A percentile compares a stretch with the other conserved stretches of the same genome.
Conservation (phyloP, 2,329 filamentous ascomycete species). For the Fusarium sp. region DNA sequence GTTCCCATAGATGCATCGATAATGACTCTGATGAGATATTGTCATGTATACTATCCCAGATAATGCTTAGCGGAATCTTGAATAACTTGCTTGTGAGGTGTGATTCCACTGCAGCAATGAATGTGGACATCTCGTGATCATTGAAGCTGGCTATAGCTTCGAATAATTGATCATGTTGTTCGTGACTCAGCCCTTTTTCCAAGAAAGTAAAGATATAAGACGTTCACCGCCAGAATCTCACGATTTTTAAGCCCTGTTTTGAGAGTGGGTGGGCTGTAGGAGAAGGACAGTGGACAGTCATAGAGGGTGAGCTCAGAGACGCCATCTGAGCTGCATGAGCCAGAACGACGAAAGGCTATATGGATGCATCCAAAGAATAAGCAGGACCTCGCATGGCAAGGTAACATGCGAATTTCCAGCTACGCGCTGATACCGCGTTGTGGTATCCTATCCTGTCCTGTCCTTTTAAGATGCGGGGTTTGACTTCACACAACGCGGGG, state of each 20-base stretch:
- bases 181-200: constrained; percentile 11
- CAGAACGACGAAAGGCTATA: constrained; percentile 26
- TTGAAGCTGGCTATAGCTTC: constrained; percentile 3
- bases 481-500: constrained; percentile 43
- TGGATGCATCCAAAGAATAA: constrained; percentile 12
- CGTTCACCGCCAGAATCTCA: constrained; percentile 43
- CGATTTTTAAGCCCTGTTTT: constrained; percentile 24
- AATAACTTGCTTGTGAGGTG: constrained; percentile 8
- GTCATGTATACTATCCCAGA: constrained; percentile 3
- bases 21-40: background rate
- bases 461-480: constrained; percentile 42
- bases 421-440: constrained; percentile 47
- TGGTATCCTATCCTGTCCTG: constrained; percentile 1
- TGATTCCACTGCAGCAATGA: constrained; percentile 2
- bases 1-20: background rate
- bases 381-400: constrained; percentile 5
- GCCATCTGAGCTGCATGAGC: constrained; percentile 33
- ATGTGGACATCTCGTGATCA: constrained; percentile 23
- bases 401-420: constrained; percentile 32
- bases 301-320: constrained; percentile 18
- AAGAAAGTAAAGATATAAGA: constrained; percentile 5
- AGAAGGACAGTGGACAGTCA: constrained; percentile 32
- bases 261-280: constrained; percentile 35
- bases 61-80: constrained; percentile 18
- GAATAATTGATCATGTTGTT: background rate